Evolutionary conservation across 2,329 filamentous ascomycete species (phyloP).

Genomic region (Periconia sp.): DNA sequence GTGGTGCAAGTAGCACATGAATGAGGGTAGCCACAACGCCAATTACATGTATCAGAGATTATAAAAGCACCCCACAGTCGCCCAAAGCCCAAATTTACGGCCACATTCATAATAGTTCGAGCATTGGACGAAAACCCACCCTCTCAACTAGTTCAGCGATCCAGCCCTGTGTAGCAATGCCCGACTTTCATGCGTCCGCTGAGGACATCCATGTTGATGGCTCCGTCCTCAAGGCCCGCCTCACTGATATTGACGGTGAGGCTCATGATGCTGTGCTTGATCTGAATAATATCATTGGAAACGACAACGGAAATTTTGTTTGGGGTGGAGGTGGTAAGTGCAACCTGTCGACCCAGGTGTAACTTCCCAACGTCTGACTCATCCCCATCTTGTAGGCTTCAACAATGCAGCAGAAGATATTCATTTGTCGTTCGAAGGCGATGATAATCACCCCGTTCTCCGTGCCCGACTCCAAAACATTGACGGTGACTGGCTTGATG

Average conservation of each 20-base stretch:
- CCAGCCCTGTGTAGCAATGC: no score
- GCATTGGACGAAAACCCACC: no score
- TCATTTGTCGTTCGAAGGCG: neutral
- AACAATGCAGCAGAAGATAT: neutral
- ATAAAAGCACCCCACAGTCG: no score
- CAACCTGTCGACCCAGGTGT: constrained; percentile 23
- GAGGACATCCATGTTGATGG: constrained; percentile 52
- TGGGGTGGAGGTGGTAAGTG: constrained; percentile 18
- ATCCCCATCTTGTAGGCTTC: neutral
- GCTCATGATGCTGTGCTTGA: constrained; percentile 50
- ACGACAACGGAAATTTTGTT: constrained; percentile 48
- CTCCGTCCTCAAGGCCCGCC: constrained; percentile 52
- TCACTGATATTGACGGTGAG: constrained; percentile 48
- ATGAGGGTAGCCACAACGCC: no score
- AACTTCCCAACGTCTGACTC: no score
- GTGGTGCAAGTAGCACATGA: no score
- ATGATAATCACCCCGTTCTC: neutral
- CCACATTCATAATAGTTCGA: no score
- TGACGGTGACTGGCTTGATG: constrained; percentile 46
- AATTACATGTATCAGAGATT: no score
- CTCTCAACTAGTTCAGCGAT: no score
- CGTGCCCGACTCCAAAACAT: neutral
- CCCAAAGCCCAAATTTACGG: no score
- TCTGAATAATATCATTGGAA: constrained; percentile 57
- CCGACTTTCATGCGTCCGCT: constrained; percentile 53